A percentile compares a stretch with the other conserved stretches of the same genome.
Conservation (phyloP, 164 flowering plant species). For the Magnolia sinica region DNA sequence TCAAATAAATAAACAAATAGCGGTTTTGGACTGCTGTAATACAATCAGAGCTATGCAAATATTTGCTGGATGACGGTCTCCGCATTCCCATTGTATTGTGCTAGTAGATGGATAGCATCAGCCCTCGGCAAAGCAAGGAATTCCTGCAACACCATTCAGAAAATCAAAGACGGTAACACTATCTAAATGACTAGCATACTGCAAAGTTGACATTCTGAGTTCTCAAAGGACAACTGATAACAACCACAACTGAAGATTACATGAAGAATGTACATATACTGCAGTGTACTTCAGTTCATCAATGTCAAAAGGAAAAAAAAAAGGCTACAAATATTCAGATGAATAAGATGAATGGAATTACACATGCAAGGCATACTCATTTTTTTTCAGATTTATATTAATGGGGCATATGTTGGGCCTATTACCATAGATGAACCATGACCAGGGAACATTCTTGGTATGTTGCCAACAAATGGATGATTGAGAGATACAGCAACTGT, state of each 20-base stretch:
- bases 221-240: not conserved
- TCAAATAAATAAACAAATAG: not conserved
- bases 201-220: not conserved
- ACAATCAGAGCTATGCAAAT: constrained; percentile 41
- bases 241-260: not conserved
- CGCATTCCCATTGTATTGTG: constrained; percentile 89
- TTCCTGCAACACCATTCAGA: constrained; percentile 55
- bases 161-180: not conserved
- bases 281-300: too few relatives aligned
- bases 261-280: not conserved
- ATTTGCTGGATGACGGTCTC: constrained; percentile 94
- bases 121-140: constrained; percentile 98
- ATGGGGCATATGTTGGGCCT: too few relatives aligned
- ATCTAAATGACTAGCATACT: not conserved
- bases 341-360: too few relatives aligned
- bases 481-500: not conserved
- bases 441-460: not conserved
- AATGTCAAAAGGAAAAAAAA: too few relatives aligned
- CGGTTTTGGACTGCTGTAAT: not conserved
- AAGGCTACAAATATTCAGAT: too few relatives aligned
- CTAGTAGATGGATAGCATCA: constrained; percentile 93
- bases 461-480: not conserved
- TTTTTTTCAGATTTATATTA: too few relatives aligned
- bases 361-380: too few relatives aligned
- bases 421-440: too few relatives aligned